phyloP scores from a whole-genome alignment of 2,329 filamentous ascomycete species.

The Neonectria neomacrospora region DNA sequence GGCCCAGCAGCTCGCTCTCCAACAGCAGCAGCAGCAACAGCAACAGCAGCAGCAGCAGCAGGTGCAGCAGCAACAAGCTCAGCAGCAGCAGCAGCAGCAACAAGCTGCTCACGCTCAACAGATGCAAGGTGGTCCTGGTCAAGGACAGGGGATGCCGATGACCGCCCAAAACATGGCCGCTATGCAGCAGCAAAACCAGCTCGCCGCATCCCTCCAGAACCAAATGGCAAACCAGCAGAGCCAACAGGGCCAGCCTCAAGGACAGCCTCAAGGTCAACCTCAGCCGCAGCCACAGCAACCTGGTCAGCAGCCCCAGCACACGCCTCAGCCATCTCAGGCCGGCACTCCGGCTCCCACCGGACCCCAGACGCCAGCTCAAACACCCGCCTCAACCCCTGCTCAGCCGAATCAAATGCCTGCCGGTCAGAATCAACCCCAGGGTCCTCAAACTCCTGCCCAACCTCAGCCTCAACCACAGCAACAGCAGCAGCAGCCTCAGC shows the following conservation, averaged over 20 bases:
- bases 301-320: constrained; percentile 57
- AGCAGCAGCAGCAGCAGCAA: constrained; percentile 48
- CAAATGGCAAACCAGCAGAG: constrained; percentile 47
- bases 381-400: constrained; percentile 52
- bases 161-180: constrained; percentile 58
- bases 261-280: constrained; percentile 38
- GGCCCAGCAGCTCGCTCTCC: constrained; percentile 55
- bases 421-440: constrained; percentile 50
- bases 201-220: constrained; percentile 48
- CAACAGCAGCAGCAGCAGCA: constrained; percentile 50
- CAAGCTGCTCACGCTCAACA: constrained; percentile 52
- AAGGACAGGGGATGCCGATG: constrained; percentile 61
- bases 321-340: constrained; percentile 57
- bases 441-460: constrained; percentile 51
- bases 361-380: constrained; percentile 62
- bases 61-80: constrained; percentile 49
- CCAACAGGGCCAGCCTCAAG: constrained; percentile 43
- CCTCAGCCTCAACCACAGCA: constrained; percentile 47
- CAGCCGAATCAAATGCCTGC: constrained; percentile 47
- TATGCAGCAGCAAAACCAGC: constrained; percentile 57
- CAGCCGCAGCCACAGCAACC: constrained; percentile 51
- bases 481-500: constrained; percentile 41
- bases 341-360: constrained; percentile 55
- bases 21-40: constrained; percentile 50
- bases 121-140: constrained; percentile 55